These are phyloP conservation scores for Suhomyces terraborum DNA, from an alignment of 1,139 yeast genomes.

Conservation along the genomic window DNA sequence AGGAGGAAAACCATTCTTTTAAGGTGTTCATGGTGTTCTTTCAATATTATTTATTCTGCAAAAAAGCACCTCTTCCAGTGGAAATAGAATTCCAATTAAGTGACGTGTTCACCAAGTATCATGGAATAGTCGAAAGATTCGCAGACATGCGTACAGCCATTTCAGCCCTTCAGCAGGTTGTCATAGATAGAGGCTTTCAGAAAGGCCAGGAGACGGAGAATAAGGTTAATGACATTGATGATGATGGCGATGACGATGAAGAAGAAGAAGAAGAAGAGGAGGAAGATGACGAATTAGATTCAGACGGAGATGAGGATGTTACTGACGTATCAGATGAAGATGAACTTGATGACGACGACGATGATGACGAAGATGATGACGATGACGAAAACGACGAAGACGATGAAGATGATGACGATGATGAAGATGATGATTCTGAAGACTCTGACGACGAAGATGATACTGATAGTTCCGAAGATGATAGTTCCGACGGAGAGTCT, in stretches of 20 bases:
- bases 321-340: conserved; percentile 17
- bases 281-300: conserved; percentile 10
- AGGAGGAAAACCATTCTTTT: conserved; percentile 19
- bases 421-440: conserved; percentile 17
- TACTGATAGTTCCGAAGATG: conserved; percentile 18
- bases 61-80: conserved; percentile 63
- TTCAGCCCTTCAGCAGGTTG: conserved; percentile 33
- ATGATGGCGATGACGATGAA: conserved; percentile 17
- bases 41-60: conserved; percentile 74
- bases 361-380: conserved; percentile 13
- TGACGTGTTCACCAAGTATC: conserved; percentile 40
- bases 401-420: conserved; percentile 20
- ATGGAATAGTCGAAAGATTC: conserved; percentile 36
- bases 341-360: conserved; percentile 15
- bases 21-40: conserved; percentile 59
- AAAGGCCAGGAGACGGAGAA: conserved; percentile 15
- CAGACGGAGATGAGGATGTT: conserved; percentile 15
- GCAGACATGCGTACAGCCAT: conserved; percentile 45
- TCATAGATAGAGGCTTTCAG: conserved; percentile 13
- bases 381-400: conserved; percentile 14
- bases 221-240: conserved; percentile 13
- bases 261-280: conserved; percentile 16
- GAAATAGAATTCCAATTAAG: conserved; percentile 61
- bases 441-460: conserved; percentile 20
- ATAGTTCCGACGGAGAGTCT: conserved; percentile 18